Conservation (phyloP, 179 eudicot species). For the Silene vulgaris region DNA sequence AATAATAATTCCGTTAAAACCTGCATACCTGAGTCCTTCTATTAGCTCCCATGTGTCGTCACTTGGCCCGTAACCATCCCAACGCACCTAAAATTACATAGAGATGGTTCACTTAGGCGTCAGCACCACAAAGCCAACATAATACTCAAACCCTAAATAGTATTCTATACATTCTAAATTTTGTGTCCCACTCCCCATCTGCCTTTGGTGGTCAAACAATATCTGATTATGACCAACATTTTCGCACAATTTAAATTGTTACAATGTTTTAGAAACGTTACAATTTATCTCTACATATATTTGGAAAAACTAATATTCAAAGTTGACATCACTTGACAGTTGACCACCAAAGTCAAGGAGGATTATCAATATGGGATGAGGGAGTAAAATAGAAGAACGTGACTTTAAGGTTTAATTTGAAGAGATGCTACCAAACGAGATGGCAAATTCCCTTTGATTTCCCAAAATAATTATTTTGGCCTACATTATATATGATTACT, state of each 20-base stretch:
- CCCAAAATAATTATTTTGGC: conserved; percentile 2
- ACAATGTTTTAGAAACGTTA: not conserved
- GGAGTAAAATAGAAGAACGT: not conserved
- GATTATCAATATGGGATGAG: not conserved
- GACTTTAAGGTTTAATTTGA: not conserved
- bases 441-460: conserved; percentile 3
- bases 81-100: conserved; percentile 57
- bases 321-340: not conserved
- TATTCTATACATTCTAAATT: not conserved
- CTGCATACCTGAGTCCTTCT: conserved; percentile 58
- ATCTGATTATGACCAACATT: not conserved
- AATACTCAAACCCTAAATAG: not conserved
- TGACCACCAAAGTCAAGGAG: not conserved
- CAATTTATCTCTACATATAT: not conserved
- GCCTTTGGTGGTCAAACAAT: not conserved
- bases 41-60: conserved; percentile 96
- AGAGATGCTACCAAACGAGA: conserved; percentile 10
- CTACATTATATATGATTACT: not conserved
- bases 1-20: not conserved
- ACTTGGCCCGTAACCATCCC: conserved; percentile 77
- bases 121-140: not conserved
- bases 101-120: conserved; percentile 4
- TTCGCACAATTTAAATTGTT: not conserved
- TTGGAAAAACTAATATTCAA: not conserved
- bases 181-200: not conserved